Percentiles rank a stretch among this genome's conserved stretches.
phyloP scores from a whole-genome alignment of 2,329 filamentous ascomycete genomes.

The Alternaria novae-zelandiae region DNA sequence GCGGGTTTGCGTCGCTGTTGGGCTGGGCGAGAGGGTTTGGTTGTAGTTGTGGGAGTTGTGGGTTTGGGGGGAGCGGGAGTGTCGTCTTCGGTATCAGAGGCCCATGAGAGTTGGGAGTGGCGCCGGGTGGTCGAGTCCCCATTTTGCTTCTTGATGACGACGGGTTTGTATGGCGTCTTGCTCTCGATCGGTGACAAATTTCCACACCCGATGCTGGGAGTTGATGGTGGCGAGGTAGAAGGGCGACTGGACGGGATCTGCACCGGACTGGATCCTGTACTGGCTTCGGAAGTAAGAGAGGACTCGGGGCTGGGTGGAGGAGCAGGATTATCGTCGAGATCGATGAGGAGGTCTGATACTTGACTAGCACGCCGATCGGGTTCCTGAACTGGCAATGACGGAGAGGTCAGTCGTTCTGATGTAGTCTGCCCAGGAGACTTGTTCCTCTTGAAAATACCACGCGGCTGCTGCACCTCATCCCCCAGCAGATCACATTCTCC shows the following conservation, averaged over 20 bases:
- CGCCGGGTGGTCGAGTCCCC: no score
- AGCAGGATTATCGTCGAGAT: conserved; percentile 9
- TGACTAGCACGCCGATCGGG: background rate
- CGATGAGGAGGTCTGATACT: conserved; percentile 12
- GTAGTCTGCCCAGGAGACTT: background rate
- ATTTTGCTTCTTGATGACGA: no score
- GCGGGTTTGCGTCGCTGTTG: background rate
- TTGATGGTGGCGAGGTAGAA: background rate
- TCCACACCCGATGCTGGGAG: background rate
- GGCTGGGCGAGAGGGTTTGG: background rate
- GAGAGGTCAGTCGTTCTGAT: background rate
- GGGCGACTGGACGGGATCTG: background rate
- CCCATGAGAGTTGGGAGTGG: conserved; percentile 15
- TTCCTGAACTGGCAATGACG: background rate
- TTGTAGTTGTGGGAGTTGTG: no score
- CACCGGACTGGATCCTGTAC: background rate
- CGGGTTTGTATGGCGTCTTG: no score
- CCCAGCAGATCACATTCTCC: background rate
- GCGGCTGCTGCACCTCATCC: background rate
- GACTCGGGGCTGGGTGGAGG: conserved; percentile 4
- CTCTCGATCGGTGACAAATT: background rate
- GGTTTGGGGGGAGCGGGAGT: background rate
- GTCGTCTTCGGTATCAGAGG: conserved; percentile 7
- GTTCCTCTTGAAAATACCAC: background rate
- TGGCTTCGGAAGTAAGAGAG: background rate